Conservation (phyloP, 2,329 filamentous ascomycete genomes). For the Fusarium nygamai region DNA sequence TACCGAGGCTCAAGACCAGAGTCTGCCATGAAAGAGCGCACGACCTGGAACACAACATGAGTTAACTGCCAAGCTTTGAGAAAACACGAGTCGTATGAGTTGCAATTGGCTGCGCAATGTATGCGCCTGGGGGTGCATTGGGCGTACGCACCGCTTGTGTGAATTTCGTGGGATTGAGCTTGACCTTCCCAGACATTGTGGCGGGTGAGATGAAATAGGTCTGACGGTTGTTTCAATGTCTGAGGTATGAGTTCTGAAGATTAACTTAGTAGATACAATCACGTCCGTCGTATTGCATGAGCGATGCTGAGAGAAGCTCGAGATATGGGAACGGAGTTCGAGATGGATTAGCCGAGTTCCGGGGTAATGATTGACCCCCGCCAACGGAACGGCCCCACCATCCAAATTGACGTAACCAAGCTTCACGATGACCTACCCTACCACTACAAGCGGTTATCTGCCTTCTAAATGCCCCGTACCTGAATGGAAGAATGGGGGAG, state of each 20-base stretch:
- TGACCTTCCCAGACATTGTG: constrained; percentile 49
- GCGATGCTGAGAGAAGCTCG: neutral
- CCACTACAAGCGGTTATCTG: rapidly evolving
- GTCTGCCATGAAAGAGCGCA: constrained; percentile 85
- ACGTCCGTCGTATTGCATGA: neutral
- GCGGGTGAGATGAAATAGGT: no score
- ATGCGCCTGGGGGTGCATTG: neutral
- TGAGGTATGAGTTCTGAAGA: rapidly evolving
- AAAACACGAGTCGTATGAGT: rapidly evolving
- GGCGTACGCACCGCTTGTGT: constrained; percentile 47
- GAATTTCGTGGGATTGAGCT: constrained; percentile 48
- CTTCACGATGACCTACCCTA: rapidly evolving
- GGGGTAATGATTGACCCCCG: constrained; percentile 6
- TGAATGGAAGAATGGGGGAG: rapidly evolving
- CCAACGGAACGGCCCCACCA: constrained; percentile 3
- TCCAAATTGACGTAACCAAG: constrained; percentile 6
- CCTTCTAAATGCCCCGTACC: rapidly evolving
- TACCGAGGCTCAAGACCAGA: constrained; percentile 92
- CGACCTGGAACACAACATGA: constrained; percentile 65
- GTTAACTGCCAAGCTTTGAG: neutral
- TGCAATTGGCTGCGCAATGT: neutral
- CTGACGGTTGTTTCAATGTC: rapidly evolving
- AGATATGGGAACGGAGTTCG: constrained; percentile 10
- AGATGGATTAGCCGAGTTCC: constrained; percentile 13
- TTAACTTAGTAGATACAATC: rapidly evolving